Base-by-base conservation (phyloP, 2,329 filamentous ascomycete genomes). In the Venturiaceae sp. region DNA sequence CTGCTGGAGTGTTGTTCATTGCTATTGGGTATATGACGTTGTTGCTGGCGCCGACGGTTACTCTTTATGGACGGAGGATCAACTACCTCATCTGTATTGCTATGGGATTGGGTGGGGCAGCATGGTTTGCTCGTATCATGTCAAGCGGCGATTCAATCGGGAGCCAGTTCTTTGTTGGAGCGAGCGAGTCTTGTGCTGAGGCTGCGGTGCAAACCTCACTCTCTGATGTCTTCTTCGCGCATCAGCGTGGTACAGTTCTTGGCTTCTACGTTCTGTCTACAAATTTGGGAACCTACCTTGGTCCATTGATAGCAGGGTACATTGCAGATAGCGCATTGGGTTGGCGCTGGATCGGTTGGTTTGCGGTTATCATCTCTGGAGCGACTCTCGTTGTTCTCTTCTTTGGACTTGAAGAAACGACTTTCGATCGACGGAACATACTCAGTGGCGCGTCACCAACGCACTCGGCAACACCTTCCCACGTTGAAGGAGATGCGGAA, bases 201-300 rank as follows among this genome's bases (percentile, higher is more conserved):
- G 80, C 80, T 0, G 75, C 79, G 32, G 80, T 80, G 6, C 80
- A 83, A 64, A 67, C 82, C n/a, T 81, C 79, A 1, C 69, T 83
- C 30, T 77, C 80, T 7, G 80, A 83, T 62, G 73, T 83, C 32
- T 83, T 80, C 71, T 83, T 79, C 61, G 77, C 82, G 67, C 80
- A 83, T 63, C 79, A 80, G 60, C 75, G 79, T 46, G 80, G 80
- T 41, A 73, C 74, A 0, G 77, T 80, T 1, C 70, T 83, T 5
- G 80, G 80, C 59, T 64, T 82, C 28, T 83, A 83, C 63, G 79
- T 81, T 28, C 69, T 82, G 36, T 76, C 80, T 1, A 82, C 79
- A 0, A 79, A 77, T 62, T 73, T 82, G 32, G 80, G 80, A 23
- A 83, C 80, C 3, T 83, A 81, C 63, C 66, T 81, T 3, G 80